A percentile compares a stretch with the other conserved stretches of the same genome.
Conservation (phyloP, 1,139 yeast genomes). For the Hansenula sp. region DNA sequence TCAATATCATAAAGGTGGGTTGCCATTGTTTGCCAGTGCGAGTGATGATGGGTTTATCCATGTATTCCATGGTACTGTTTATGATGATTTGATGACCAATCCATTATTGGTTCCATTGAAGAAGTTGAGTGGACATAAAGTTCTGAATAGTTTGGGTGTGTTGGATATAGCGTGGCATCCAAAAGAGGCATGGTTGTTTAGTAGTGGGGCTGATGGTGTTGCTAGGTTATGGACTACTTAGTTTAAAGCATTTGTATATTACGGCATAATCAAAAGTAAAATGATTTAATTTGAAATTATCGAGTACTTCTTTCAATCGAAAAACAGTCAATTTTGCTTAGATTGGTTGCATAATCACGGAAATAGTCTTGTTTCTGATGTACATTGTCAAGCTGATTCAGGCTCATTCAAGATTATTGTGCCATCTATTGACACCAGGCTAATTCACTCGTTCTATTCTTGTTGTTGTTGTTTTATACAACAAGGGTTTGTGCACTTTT, state of each 20-base stretch:
- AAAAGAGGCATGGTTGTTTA: slow-evolving; percentile 95
- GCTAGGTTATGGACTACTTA: slow-evolving; percentile 97
- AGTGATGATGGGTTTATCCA: slow-evolving; percentile 93
- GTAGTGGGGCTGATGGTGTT: slow-evolving; percentile 97
- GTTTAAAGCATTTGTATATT: not conserved
- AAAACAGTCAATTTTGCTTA: too few relatives aligned
- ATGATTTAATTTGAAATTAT: not conserved
- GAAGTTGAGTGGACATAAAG: slow-evolving; percentile 89
- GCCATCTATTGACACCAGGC: too few relatives aligned
- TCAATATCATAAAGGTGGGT: slow-evolving; percentile 73
- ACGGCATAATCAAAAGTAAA: not conserved
- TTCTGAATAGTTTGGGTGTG: slow-evolving; percentile 81
- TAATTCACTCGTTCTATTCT: too few relatives aligned
- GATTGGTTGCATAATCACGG: too few relatives aligned
- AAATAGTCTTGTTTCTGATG: too few relatives aligned
- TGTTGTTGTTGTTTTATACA: too few relatives aligned
- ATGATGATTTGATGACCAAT: slow-evolving; percentile 93
- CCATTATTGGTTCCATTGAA: slow-evolving; percentile 95
- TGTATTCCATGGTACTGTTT: slow-evolving; percentile 95
- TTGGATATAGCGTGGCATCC: slow-evolving; percentile 94
- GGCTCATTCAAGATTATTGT: too few relatives aligned
- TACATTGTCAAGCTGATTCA: too few relatives aligned
- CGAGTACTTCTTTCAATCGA: too few relatives aligned
- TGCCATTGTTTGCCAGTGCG: slow-evolving; percentile 94
- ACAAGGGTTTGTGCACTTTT: too few relatives aligned